These are phyloP conservation scores for Phytophthora fragariaefolia DNA, from an alignment of 352 stramenopile species.

Conservation along the genomic window DNA sequence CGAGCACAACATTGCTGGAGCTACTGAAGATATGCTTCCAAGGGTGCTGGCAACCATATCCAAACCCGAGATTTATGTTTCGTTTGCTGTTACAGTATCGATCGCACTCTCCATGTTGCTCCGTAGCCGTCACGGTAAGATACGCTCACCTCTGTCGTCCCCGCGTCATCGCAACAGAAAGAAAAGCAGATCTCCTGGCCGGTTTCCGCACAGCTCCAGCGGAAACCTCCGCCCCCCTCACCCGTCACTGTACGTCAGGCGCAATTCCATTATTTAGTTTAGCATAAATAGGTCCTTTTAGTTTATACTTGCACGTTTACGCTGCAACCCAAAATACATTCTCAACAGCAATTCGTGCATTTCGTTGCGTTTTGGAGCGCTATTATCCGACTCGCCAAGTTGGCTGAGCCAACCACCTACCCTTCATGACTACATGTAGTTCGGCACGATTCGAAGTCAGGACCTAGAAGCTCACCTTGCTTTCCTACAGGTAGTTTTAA, in stretches of 20 bases:
- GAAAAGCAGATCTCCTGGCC: slow-evolving; percentile 33
- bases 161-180: slow-evolving; percentile 16
- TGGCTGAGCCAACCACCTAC: no score
- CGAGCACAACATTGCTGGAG: slow-evolving; percentile 3
- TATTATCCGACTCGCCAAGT: no score
- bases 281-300: background rate
- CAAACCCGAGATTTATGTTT: slow-evolving; percentile 6
- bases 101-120: slow-evolving; percentile 3
- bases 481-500: no score
- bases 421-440: no score
- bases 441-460: no score
- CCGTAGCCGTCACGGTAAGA: background rate
- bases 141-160: background rate
- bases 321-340: no score
- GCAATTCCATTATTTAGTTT: slow-evolving; percentile 61
- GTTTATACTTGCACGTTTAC: background rate
- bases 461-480: no score
- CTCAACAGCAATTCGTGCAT: no score
- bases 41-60: background rate
- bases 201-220: slow-evolving; percentile 24
- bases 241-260: slow-evolving; percentile 41
- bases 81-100: background rate
- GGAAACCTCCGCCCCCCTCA: slow-evolving; percentile 23
- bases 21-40: slow-evolving; percentile 1
- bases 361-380: no score